Evolutionary conservation across 2,329 filamentous ascomycete genomes (phyloP), one percentile per base, ranked within the genome.

Genomic region (Monilinia vaccinii-corymbosi): DNA sequence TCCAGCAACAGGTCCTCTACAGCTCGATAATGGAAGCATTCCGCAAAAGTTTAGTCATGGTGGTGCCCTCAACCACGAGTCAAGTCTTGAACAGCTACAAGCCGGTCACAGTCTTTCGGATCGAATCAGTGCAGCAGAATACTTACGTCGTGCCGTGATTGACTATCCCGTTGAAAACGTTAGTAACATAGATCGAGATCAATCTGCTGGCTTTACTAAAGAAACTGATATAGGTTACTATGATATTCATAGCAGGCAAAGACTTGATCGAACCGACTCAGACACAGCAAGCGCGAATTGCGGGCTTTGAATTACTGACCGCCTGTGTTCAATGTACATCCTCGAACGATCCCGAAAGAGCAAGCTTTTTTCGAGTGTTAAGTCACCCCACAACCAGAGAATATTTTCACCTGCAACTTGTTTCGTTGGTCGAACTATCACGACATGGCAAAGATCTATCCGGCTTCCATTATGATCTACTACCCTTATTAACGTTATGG

Each of bases 381-480:
- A 80, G 82, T 14, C 77, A 77, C 8, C 74, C 78, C 11, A 79
- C 79, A 32, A 77, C 80, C 62, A 76, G 79, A 1, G 82, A 86
- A 42, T 85, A 88, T 69, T 87, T 87, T 64, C 79, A 85, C 68
- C 73, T 86, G 6, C 85, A 87, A 70, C 79, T 88, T n/a, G 78
- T 78, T 34, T 81, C 84, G 18, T 75, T 88, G 23, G 77, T 82
- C 34, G 81, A 85, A 58, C 74, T 88, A 59, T 85, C 84, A 2
- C 80, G 79, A 44, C 76, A 79, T 58, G 85, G 84, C 28, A 83
- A 83, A 53, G 77, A 84, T 62, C 73, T 88, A 10, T 78, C 82
- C 8, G 85, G 85, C 0, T 88, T 88, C 65, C 83, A 87, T 65
- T 87, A 87, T 70, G 81, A 86, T 32, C 76, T 86, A 8, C 77